Conservation (phyloP, 2,329 filamentous ascomycete genomes). For the Neofusicoccum kwambonambiense region DNA sequence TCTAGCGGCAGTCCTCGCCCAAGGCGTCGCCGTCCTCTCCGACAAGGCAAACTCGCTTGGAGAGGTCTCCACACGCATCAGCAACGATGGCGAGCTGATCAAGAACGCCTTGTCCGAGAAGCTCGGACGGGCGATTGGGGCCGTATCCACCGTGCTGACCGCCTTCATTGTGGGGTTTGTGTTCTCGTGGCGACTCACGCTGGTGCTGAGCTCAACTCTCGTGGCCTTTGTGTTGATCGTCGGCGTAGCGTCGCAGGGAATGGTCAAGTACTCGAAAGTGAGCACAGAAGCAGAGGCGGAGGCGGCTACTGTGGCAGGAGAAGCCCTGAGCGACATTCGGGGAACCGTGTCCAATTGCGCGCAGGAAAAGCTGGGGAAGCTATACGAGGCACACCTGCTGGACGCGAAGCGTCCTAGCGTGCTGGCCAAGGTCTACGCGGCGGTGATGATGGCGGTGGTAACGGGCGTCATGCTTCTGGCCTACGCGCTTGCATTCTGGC, state of each 20-base stretch:
- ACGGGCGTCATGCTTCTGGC: conserved; percentile 4
- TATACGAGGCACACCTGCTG: not conserved
- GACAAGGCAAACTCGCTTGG: conserved; percentile 82
- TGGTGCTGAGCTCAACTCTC: conserved; percentile 5
- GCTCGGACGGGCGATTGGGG: conserved; percentile 63
- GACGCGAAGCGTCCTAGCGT: not conserved
- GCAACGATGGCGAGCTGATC: conserved; percentile 86
- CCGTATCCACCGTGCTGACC: conserved; percentile 65
- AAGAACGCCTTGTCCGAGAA: conserved; percentile 72
- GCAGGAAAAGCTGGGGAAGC: not conserved
- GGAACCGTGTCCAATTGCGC: not conserved
- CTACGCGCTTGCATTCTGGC: conserved; percentile 14
- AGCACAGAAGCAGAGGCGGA: conserved; percentile 65
- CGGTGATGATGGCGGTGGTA: conserved; percentile 4
- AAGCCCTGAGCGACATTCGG: not conserved
- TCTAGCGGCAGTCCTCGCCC: conserved; percentile 50
- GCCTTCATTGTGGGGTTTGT: conserved; percentile 57
- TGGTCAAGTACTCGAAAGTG: conserved; percentile 46
- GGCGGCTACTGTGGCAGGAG: conserved; percentile 7
- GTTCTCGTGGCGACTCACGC: conserved; percentile 1
- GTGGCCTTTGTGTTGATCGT: conserved; percentile 2
- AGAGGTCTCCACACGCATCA: conserved; percentile 90
- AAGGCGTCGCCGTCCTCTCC: conserved; percentile 21
- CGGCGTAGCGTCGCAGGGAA: not conserved
- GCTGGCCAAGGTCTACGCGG: not conserved